phyloP scores from a whole-genome alignment of 1,284 basidiomycete genomes.

The Tilletia caries region DNA sequence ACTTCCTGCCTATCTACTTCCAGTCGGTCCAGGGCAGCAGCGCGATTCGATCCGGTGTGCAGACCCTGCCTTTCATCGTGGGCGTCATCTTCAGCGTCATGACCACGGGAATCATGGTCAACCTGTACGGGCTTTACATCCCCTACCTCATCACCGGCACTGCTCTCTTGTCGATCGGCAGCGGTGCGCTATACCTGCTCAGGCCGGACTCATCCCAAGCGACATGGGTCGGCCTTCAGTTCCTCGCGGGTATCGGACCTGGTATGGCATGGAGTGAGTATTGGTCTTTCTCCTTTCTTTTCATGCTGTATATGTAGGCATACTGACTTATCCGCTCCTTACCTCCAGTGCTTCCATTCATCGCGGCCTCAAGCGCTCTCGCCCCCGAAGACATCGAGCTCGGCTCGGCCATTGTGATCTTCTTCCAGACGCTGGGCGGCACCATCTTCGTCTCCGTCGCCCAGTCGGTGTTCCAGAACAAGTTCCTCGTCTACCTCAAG shows the following conservation, averaged over 20 bases:
- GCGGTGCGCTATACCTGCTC: slow-evolving; percentile 26
- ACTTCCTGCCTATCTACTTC: slow-evolving; percentile 42
- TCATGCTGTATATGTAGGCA: background rate
- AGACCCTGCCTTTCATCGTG: slow-evolving; percentile 45
- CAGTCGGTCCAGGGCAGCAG: slow-evolving; percentile 31
- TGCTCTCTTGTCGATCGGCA: slow-evolving; percentile 24
- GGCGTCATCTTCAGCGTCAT: slow-evolving; percentile 39
- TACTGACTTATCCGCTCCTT: background rate
- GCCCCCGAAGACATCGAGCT: slow-evolving; percentile 28
- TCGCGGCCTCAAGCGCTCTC: slow-evolving; percentile 27
- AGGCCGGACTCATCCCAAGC: slow-evolving; percentile 22
- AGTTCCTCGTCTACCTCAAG: slow-evolving; percentile 24
- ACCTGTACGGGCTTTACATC: slow-evolving; percentile 33
- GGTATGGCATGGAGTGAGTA: slow-evolving; percentile 22
- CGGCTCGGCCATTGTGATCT: slow-evolving; percentile 32
- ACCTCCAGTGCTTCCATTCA: slow-evolving; percentile 32
- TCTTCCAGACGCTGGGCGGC: slow-evolving; percentile 34
- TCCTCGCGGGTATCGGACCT: slow-evolving; percentile 30
- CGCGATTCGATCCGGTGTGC: slow-evolving; percentile 45
- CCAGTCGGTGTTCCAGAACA: slow-evolving; percentile 35
- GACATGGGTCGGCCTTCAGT: slow-evolving; percentile 29
- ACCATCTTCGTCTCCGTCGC: slow-evolving; percentile 29
- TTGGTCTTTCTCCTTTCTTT: background rate
- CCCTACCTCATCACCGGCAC: slow-evolving; percentile 30
- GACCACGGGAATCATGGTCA: slow-evolving; percentile 34